These are phyloP conservation scores for Arbutus unedo DNA, from an alignment of 148 eudicot species.

Conservation along the genomic window DNA sequence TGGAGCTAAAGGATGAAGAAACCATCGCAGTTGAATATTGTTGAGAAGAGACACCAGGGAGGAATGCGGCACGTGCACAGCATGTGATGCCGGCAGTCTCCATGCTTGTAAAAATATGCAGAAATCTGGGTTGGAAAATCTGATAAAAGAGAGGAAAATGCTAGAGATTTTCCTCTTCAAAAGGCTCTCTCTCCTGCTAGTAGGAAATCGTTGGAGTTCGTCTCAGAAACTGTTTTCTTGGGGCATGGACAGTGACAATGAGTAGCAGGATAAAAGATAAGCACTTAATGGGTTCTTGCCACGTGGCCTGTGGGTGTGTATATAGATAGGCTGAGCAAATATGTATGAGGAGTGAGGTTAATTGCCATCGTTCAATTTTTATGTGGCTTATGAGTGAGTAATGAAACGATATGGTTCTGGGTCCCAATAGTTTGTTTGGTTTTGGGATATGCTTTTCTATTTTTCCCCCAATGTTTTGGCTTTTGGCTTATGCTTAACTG, in stretches of 20 bases:
- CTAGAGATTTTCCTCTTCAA: conserved; percentile 12
- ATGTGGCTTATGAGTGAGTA: conserved; percentile 41
- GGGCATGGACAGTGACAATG: conserved; percentile 13
- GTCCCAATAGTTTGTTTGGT: not conserved
- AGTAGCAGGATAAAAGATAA: conserved; percentile 49
- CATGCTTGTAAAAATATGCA: conserved; percentile 30
- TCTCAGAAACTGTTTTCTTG: not conserved
- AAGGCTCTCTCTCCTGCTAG: conserved; percentile 10
- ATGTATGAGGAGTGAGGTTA: conserved; percentile 24
- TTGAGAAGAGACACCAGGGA: conserved; percentile 62
- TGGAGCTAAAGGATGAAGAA: conserved; percentile 54
- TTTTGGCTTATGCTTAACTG: not conserved
- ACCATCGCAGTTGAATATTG: conserved; percentile 56
- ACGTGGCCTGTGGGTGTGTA: conserved; percentile 40
- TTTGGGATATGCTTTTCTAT: not conserved
- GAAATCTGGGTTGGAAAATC: not conserved
- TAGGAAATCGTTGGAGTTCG: not conserved
- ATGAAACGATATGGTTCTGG: not conserved
- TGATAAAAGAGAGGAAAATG: conserved; percentile 1
- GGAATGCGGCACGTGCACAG: conserved; percentile 56
- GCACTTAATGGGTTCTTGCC: conserved; percentile 54
- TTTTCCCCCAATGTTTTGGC: not conserved
- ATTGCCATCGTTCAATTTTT: conserved; percentile 43
- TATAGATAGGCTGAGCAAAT: conserved; percentile 37
- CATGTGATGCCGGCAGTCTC: conserved; percentile 67